Conservation (phyloP, 805 yeast genomes). For the Yamadazyma sp. region DNA sequence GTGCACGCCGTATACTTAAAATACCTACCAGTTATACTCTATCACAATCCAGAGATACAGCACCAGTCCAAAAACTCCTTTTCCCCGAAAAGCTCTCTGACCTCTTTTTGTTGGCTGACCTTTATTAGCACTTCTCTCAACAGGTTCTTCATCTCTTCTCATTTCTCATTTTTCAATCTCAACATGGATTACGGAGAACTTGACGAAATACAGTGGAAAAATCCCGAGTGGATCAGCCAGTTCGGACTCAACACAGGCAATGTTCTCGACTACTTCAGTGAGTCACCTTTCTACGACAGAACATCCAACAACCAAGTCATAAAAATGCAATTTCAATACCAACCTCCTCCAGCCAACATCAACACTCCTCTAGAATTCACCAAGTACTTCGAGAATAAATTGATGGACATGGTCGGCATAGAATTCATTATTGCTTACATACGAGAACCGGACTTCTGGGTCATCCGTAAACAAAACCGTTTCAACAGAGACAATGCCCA, state of each 20-base stretch:
- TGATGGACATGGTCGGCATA: slow-evolving; percentile 76
- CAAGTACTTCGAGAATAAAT: slow-evolving; percentile 50
- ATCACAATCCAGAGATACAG: too few relatives aligned
- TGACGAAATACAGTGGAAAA: slow-evolving; percentile 94
- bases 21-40: too few relatives aligned
- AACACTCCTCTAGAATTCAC: slow-evolving; percentile 28
- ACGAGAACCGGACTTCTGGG: slow-evolving; percentile 92
- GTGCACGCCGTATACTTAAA: too few relatives aligned
- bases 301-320: slow-evolving; percentile 92
- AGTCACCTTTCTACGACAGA: slow-evolving; percentile 93
- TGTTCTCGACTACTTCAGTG: slow-evolving; percentile 88
- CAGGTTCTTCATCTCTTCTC: too few relatives aligned
- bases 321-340: slow-evolving; percentile 92
- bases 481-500: slow-evolving; percentile 39
- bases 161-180: too few relatives aligned
- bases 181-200: slow-evolving; percentile 11
- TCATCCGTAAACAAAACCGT: slow-evolving; percentile 79
- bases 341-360: slow-evolving; percentile 41
- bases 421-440: slow-evolving; percentile 77
- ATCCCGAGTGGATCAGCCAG: slow-evolving; percentile 95
- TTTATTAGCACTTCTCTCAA: too few relatives aligned
- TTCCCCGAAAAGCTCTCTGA: too few relatives aligned
- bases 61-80: too few relatives aligned
- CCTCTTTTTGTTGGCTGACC: too few relatives aligned
- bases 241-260: slow-evolving; percentile 85